Base-by-base conservation (phyloP, 2,329 filamentous ascomycete species). In the Aspergillus terreus region DNA sequence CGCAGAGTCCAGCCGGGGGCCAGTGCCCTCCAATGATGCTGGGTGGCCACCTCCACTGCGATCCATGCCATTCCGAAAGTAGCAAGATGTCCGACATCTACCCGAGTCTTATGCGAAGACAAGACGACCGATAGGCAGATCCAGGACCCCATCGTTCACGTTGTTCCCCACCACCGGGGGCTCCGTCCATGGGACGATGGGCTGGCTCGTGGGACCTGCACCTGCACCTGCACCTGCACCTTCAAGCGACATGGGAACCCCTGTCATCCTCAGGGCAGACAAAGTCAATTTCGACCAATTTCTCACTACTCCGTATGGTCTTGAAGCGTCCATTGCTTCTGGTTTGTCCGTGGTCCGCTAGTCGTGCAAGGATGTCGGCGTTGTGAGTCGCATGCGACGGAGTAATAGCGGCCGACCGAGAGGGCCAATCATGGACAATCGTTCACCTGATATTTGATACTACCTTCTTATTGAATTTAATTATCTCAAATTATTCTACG, bases 121-220 rank as follows among this genome's bases (percentile, higher is more conserved):
- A 43, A 43, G 48, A 47, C 44, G 46, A 43, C 15, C 49, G 40
- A 63, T 63, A 64, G 56, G 61, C 46, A 58, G 57, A 58, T 56
- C 50, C 51, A 53, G 25, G 44, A 56, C 55, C 56, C 57, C 57
- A 52, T 56, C 52, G 58, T 59, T 60, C 56, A 51, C 50, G 44
- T 46, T 51, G 12, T 32, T 7, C 52, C 44, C 54, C 54, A 57
- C 50, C 19, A 21, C 25, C 17, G 38, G 23, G 45, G 36, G 50
- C 52, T 52, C 38, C 42, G 41, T 44, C 30, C 30, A 17, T 47
- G 15, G 30, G 41, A 25, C 44, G 1, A n/a, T 15, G 4, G 35
- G 14, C 35, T 38, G 14, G 35, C 35, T 38, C 35, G 14, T 38
- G 14, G 35, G 14, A 38, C 6, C 3, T 38, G 14, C 35, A 38